Evolutionary conservation across 768 basidiomycete genomes (phyloP).

Genomic region (Melanogaster broomeanus): DNA sequence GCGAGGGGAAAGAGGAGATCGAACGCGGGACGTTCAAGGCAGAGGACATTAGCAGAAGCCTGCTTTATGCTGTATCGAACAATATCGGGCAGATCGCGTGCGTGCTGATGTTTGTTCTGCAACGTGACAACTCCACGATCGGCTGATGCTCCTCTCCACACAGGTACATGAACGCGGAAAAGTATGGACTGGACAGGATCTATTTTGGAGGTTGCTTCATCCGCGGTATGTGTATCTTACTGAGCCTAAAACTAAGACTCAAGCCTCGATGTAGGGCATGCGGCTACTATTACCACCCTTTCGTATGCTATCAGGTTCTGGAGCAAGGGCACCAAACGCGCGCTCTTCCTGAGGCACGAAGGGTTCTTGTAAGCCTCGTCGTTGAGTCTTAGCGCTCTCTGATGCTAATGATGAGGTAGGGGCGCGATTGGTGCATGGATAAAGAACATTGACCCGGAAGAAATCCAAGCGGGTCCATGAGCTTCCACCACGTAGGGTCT

Average conservation of each 20-base stretch:
- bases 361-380: slow-evolving; percentile 84
- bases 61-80: slow-evolving; percentile 96
- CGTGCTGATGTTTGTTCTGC: slow-evolving; percentile 38
- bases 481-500: slow-evolving; percentile 5
- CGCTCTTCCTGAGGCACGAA: slow-evolving; percentile 95
- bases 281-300: slow-evolving; percentile 94
- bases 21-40: slow-evolving; percentile 78
- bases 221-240: slow-evolving; percentile 62
- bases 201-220: slow-evolving; percentile 99
- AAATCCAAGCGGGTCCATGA: slow-evolving; percentile 10
- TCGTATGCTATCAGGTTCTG: slow-evolving; percentile 99
- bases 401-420: slow-evolving; percentile 39
- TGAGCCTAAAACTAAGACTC: slow-evolving; percentile 1
- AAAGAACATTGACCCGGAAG: slow-evolving; percentile 78
- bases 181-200: slow-evolving; percentile 93
- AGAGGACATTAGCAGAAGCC: slow-evolving; percentile 92
- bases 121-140: not conserved
- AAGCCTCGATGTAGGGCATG: slow-evolving; percentile 65
- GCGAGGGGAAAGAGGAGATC: slow-evolving; percentile 31
- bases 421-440: slow-evolving; percentile 98
- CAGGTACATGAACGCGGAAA: slow-evolving; percentile 97
- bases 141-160: slow-evolving; percentile 15
- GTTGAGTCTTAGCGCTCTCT: not conserved
- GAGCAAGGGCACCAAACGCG: slow-evolving; percentile 97
- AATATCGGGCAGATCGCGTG: slow-evolving; percentile 99